These are phyloP conservation scores for Noccaea caerulescens DNA, from an alignment of 345 rosid genomes.

Conservation along the genomic window DNA sequence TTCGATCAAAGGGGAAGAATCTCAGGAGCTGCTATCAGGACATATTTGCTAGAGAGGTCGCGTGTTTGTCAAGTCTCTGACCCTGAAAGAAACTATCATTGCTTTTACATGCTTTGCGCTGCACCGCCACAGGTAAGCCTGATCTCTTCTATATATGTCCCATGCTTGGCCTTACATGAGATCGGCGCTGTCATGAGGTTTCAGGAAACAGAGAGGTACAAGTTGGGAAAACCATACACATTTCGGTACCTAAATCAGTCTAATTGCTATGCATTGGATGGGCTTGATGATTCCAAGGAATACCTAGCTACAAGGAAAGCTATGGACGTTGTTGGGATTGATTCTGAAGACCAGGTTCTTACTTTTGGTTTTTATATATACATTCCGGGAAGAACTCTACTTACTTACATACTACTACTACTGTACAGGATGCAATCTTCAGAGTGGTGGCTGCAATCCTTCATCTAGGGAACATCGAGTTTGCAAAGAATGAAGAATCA, in stretches of 20 bases:
- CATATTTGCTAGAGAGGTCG: constrained; percentile 93
- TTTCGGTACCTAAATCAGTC: constrained; percentile 94
- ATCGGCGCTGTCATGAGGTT: constrained; percentile 16
- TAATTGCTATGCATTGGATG: constrained; percentile 79
- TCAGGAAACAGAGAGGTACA: constrained; percentile 79
- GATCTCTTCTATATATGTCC: constrained; percentile 25
- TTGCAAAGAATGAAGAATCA: constrained; percentile 77
- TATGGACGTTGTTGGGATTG: constrained; percentile 93
- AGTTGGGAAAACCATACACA: constrained; percentile 76
- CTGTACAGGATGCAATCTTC: constrained; percentile 89
- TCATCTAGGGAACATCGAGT: constrained; percentile 93
- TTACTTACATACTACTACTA: constrained; percentile 33
- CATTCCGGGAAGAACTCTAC: constrained; percentile 30
- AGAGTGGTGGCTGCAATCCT: constrained; percentile 95
- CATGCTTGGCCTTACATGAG: constrained; percentile 11
- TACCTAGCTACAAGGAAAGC: constrained; percentile 82
- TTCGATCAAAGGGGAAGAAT: constrained; percentile 82
- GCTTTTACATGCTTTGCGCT: constrained; percentile 99
- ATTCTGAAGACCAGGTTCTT: constrained; percentile 75
- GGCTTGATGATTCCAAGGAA: constrained; percentile 81
- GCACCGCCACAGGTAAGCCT: constrained; percentile 76
- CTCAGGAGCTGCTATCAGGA: constrained; percentile 97
- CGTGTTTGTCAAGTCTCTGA: constrained; percentile 99
- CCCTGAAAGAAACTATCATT: constrained; percentile 98
- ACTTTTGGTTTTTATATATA: not conserved